These are phyloP conservation scores for Pontederia crassipes DNA, from an alignment of 176 grass and related monocot species.

Conservation along the genomic window DNA sequence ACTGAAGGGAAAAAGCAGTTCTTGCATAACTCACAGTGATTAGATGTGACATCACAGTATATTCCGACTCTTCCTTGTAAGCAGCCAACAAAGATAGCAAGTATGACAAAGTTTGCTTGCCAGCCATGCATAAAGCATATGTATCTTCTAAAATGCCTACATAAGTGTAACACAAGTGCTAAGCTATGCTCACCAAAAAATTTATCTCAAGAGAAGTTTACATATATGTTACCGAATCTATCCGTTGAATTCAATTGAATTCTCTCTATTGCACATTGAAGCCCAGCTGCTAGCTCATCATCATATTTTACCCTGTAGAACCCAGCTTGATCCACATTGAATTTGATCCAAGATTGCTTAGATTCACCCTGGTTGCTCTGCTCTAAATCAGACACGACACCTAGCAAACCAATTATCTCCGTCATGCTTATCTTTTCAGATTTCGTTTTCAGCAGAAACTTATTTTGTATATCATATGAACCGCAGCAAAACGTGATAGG, in stretches of 20 bases:
- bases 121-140: constrained; percentile 50
- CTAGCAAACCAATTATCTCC: constrained; percentile 24
- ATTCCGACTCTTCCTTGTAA: constrained; percentile 50
- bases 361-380: constrained; percentile 15
- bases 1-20: constrained; percentile 7
- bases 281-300: constrained; percentile 47
- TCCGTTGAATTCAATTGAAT: constrained; percentile 65
- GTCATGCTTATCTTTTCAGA: constrained; percentile 44
- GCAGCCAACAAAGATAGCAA: constrained; percentile 59
- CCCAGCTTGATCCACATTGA: constrained; percentile 73
- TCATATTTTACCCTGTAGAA: constrained; percentile 91
- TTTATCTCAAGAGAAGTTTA: constrained; percentile 6
- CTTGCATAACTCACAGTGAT: constrained; percentile 35
- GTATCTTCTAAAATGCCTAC: constrained; percentile 74
- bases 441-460: constrained; percentile 50
- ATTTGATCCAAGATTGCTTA: constrained; percentile 59
- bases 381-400: constrained; percentile 7
- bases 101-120: constrained; percentile 56
- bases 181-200: constrained; percentile 15
- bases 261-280: constrained; percentile 53
- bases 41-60: constrained; percentile 64
- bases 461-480: constrained; percentile 50
- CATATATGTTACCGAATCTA: constrained; percentile 51
- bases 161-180: constrained; percentile 3
- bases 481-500: constrained; percentile 49